Evolutionary conservation across 768 basidiomycete species (phyloP).

Genomic region (Exsudoporus frostii): DNA sequence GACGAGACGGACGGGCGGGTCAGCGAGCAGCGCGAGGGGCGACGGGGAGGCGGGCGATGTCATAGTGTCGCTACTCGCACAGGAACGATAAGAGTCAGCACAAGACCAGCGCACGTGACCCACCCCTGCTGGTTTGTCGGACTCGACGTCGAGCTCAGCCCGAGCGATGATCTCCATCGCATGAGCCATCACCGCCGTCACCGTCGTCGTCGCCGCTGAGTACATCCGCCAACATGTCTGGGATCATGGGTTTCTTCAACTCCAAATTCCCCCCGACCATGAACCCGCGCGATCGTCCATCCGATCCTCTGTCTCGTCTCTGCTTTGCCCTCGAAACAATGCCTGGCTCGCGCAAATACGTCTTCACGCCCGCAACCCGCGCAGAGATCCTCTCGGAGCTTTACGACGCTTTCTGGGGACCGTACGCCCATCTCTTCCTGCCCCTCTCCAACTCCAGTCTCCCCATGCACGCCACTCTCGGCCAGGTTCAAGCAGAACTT

Average conservation of each 20-base stretch:
- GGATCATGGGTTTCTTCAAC: constrained; percentile 42
- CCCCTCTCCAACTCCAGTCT: constrained; percentile 60
- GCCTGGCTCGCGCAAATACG: constrained; percentile 75
- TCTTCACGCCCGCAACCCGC: constrained; percentile 69
- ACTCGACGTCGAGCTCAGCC: background rate
- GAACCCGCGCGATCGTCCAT: constrained; percentile 52
- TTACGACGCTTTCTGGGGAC: constrained; percentile 81
- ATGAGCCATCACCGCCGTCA: background rate
- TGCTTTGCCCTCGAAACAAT: constrained; percentile 77
- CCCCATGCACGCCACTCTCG: constrained; percentile 60
- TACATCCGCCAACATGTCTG: constrained; percentile 32
- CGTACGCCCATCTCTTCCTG: constrained; percentile 68
- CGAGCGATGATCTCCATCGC: background rate
- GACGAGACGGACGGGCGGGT: constrained; percentile 58
- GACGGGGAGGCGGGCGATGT: constrained; percentile 12
- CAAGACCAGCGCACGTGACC: too few species aligned
- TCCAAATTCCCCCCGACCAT: constrained; percentile 53
- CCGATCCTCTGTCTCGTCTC: constrained; percentile 68
- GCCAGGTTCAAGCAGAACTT: constrained; percentile 63
- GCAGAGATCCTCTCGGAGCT: constrained; percentile 80
- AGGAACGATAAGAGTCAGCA: too few species aligned
- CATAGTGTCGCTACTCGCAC: too few species aligned
- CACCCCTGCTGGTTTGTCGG: too few species aligned
- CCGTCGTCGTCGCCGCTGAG: background rate
- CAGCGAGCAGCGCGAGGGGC: constrained; percentile 51